Evolutionary conservation across 2,329 filamentous ascomycete species (phyloP).

Genomic region (Onygenales sp.): DNA sequence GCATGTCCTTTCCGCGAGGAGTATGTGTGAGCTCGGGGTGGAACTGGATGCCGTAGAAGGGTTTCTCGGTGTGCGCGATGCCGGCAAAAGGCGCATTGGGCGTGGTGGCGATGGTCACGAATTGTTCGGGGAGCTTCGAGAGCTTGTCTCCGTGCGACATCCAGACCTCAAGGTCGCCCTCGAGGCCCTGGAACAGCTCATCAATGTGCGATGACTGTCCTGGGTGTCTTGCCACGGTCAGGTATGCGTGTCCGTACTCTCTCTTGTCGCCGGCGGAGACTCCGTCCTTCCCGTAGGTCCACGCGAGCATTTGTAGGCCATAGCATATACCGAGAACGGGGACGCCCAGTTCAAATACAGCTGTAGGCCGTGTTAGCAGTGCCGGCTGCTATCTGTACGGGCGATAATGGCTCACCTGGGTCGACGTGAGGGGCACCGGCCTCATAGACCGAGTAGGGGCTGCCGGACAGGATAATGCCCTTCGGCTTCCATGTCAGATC

Average conservation of each 20-base stretch:
- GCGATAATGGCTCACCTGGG: conserved; percentile 42
- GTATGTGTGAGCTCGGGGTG: conserved; percentile 80
- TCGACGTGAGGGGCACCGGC: conserved; percentile 69
- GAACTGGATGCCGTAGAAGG: conserved; percentile 75
- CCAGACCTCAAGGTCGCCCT: conserved; percentile 61
- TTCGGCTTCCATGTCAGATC: conserved; percentile 72
- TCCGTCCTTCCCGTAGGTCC: conserved; percentile 54
- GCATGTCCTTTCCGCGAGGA: conserved; percentile 56
- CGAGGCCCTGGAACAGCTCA: conserved; percentile 66
- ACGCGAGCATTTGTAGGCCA: conserved; percentile 62
- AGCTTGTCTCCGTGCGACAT: conserved; percentile 93
- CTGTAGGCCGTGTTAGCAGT: background rate
- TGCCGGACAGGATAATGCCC: conserved; percentile 70
- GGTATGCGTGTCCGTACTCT: conserved; percentile 62
- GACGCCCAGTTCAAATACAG: conserved; percentile 63
- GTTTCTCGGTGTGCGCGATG: conserved; percentile 49
- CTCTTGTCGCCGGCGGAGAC: conserved; percentile 58
- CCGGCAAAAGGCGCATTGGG: conserved; percentile 69
- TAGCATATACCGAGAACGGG: conserved; percentile 54
- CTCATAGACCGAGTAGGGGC: conserved; percentile 73
- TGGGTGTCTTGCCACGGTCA: conserved; percentile 50
- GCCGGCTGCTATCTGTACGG: background rate
- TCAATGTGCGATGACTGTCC: conserved; percentile 49
- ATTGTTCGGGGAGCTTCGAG: conserved; percentile 59
- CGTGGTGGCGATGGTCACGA: conserved; percentile 65